Conservation (phyloP, 2,329 filamentous ascomycete species). For the Penicillium glabrum region DNA sequence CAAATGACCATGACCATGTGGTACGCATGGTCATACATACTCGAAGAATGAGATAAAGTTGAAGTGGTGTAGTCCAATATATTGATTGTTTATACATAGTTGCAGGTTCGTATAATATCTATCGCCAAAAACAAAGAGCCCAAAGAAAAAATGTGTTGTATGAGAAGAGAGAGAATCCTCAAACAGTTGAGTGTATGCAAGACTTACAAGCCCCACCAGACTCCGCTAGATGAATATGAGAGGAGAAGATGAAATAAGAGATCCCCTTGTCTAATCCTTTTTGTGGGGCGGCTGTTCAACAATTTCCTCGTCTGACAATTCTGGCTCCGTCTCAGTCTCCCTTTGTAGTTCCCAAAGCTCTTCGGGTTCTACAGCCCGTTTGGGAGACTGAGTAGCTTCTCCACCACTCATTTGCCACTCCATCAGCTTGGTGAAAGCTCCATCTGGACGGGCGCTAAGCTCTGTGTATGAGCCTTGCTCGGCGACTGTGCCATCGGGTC, state of each 20-base stretch:
- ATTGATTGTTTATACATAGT: conserved; percentile 19
- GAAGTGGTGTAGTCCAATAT: not conserved
- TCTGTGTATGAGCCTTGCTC: conserved; percentile 83
- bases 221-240: conserved; percentile 1
- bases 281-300: conserved; percentile 20
- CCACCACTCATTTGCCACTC: conserved; percentile 97
- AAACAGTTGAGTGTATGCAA: conserved; percentile 7
- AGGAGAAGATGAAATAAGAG: not conserved
- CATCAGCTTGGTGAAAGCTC: conserved; percentile 94
- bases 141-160: conserved; percentile 3
- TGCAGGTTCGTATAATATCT: conserved; percentile 10
- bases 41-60: not conserved
- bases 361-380: conserved; percentile 44
- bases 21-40: not conserved
- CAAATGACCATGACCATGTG: not conserved
- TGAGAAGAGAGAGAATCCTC: conserved; percentile 9
- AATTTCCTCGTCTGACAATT: conserved; percentile 34
- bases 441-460: conserved; percentile 69
- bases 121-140: conserved; percentile 7
- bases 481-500: conserved; percentile 81
- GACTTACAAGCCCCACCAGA: not conserved
- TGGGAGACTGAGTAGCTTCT: conserved; percentile 47
- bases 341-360: conserved; percentile 52
- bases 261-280: conserved; percentile 14
- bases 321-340: conserved; percentile 32